A percentile compares a stretch with the other conserved stretches of the same genome.
These are phyloP conservation scores for Cubamyces lactineus DNA, from an alignment of 768 basidiomycete species.

Conservation along the genomic window DNA sequence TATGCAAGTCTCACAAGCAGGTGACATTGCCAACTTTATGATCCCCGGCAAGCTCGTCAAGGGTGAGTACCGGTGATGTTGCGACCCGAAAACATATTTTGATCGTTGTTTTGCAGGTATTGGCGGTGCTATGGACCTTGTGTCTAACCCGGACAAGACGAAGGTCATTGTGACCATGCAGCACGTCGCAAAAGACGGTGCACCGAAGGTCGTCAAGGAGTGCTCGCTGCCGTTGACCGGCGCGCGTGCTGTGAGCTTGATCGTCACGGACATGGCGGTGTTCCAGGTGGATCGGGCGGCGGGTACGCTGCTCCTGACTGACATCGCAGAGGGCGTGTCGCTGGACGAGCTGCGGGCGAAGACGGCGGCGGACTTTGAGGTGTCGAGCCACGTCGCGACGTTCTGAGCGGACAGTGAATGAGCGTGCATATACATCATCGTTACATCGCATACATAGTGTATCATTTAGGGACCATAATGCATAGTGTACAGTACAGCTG, in stretches of 20 bases:
- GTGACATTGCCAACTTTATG: slow-evolving; percentile 97
- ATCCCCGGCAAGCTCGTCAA: slow-evolving; percentile 91
- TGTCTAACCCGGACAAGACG: slow-evolving; percentile 93
- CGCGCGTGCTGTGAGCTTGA: slow-evolving; percentile 81
- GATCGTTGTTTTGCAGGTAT: slow-evolving; percentile 55
- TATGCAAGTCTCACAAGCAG: slow-evolving; percentile 90
- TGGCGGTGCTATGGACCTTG: slow-evolving; percentile 94
- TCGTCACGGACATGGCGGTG: slow-evolving; percentile 89
- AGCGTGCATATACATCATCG: slow-evolving; percentile 14
- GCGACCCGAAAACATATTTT: not conserved
- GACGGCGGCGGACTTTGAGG: slow-evolving; percentile 80
- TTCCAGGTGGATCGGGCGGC: slow-evolving; percentile 81
- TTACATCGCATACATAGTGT: slow-evolving; percentile 9
- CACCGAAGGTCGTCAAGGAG: slow-evolving; percentile 79
- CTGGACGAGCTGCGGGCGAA: slow-evolving; percentile 82
- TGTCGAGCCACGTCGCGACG: slow-evolving; percentile 52
- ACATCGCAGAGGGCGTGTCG: slow-evolving; percentile 80
- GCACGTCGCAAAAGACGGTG: slow-evolving; percentile 86
- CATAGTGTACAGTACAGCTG: slow-evolving; percentile 13
- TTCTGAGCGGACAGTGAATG: slow-evolving; percentile 38
- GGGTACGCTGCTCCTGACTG: slow-evolving; percentile 73
- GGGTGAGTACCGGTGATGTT: slow-evolving; percentile 43
- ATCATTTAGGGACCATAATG: slow-evolving; percentile 22
- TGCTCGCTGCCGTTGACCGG: slow-evolving; percentile 88
- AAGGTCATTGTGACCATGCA: slow-evolving; percentile 90